Conservation (phyloP, 2,329 filamentous ascomycete species). For the Leptosphaerulina australis region DNA sequence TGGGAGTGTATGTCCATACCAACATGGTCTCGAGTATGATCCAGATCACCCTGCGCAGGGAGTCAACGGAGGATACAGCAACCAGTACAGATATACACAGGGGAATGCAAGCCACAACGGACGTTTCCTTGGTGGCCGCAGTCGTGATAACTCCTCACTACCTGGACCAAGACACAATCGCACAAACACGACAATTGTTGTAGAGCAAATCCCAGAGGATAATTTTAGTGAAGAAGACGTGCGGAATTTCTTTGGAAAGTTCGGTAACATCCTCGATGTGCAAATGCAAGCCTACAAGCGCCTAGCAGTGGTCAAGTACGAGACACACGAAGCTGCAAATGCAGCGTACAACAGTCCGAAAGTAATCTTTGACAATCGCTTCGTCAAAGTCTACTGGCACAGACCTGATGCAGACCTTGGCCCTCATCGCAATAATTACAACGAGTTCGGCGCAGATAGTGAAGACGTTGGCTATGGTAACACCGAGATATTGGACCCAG, state of each 20-base stretch:
- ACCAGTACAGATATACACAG: constrained; percentile 4
- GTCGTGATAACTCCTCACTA: constrained; percentile 65
- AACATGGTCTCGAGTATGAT: constrained; percentile 71
- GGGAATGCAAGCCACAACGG: not conserved
- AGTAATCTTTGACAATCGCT: constrained; percentile 82
- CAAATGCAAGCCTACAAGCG: constrained; percentile 70
- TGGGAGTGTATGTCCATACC: constrained; percentile 70
- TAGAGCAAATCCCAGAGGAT: constrained; percentile 78
- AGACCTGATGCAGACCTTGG: constrained; percentile 50
- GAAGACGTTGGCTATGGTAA: constrained; percentile 22
- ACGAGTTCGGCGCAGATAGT: constrained; percentile 24
- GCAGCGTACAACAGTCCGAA: constrained; percentile 78
- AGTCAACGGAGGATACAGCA: constrained; percentile 22
- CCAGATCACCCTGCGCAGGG: constrained; percentile 56
- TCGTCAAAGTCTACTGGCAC: constrained; percentile 84
- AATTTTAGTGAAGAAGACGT: constrained; percentile 70
- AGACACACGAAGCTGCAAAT: constrained; percentile 68
- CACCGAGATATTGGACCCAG: constrained; percentile 67
- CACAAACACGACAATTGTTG: constrained; percentile 70
- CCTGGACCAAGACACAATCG: constrained; percentile 68
- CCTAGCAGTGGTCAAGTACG: constrained; percentile 72
- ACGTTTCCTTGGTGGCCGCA: constrained; percentile 29
- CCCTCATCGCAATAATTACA: not conserved
- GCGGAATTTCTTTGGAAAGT: constrained; percentile 72
- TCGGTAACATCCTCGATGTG: constrained; percentile 69